Conservation (phyloP, 768 basidiomycete genomes). For the Podaxis sp. region DNA sequence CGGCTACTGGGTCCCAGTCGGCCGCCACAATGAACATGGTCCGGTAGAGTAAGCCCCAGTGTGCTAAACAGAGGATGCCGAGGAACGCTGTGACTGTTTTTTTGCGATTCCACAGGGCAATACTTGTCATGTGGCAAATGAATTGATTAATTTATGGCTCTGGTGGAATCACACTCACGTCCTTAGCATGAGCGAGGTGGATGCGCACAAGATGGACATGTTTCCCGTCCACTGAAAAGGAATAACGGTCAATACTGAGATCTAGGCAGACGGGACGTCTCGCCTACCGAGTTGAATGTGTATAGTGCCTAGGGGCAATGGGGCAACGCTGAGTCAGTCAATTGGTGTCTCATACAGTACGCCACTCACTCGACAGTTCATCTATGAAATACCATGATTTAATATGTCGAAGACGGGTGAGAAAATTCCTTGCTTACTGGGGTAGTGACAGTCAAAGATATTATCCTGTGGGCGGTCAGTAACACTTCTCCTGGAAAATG, state of each 20-base stretch:
- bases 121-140: conserved; percentile 27
- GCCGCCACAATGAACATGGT: conserved; percentile 67
- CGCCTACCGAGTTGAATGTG: conserved; percentile 60
- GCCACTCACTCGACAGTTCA: conserved; percentile 53
- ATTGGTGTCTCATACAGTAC: not conserved
- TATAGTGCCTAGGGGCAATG: conserved; percentile 46
- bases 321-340: not conserved
- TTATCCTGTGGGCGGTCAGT: conserved; percentile 36
- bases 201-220: conserved; percentile 60
- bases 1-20: conserved; percentile 36
- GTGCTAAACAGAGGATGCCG: conserved; percentile 50
- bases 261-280: not conserved
- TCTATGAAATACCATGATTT: conserved; percentile 27
- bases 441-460: conserved; percentile 48
- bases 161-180: conserved; percentile 38
- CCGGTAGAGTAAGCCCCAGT: conserved; percentile 65
- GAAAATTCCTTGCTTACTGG: conserved; percentile 27
- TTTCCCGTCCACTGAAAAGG: conserved; percentile 52
- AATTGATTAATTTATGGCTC: not conserved
- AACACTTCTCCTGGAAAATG: not conserved
- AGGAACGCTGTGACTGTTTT: conserved; percentile 45
- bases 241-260: not conserved
- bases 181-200: conserved; percentile 66
- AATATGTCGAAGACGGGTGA: conserved; percentile 12
- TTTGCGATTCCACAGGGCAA: conserved; percentile 68